phyloP scores from a whole-genome alignment of 176 grass and related monocot genomes.

The Stipa capillata region DNA sequence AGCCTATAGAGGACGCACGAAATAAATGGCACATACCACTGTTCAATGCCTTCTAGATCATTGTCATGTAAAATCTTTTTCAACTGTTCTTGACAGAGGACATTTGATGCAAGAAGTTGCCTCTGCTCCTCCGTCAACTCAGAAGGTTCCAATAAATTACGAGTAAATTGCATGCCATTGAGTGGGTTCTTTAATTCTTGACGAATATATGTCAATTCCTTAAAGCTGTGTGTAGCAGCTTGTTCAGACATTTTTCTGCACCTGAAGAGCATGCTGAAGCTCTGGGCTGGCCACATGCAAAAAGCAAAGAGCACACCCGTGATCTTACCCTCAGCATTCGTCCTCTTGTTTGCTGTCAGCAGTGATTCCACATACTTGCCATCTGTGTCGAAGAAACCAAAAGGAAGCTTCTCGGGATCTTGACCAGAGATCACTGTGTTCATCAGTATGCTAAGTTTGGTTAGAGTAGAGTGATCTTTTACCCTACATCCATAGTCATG shows the following conservation, averaged over 20 bases:
- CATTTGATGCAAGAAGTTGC: constrained; percentile 58
- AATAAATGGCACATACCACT: constrained; percentile 60
- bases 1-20: neutral
- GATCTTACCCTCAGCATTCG: constrained; percentile 70
- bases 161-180: constrained; percentile 83
- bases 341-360: constrained; percentile 70
- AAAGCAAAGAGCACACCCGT: constrained; percentile 83
- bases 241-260: constrained; percentile 81
- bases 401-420: constrained; percentile 61
- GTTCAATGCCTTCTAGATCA: constrained; percentile 94
- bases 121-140: constrained; percentile 70
- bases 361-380: constrained; percentile 86
- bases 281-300: constrained; percentile 80
- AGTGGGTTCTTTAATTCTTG: constrained; percentile 86
- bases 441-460: constrained; percentile 79
- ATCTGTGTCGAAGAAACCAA: constrained; percentile 63
- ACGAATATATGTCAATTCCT: constrained; percentile 81
- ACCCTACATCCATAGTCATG: constrained; percentile 72
- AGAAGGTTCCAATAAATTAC: constrained; percentile 58
- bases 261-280: constrained; percentile 77
- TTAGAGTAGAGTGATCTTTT: constrained; percentile 67
- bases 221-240: constrained; percentile 73
- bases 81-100: constrained; percentile 79
- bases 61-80: constrained; percentile 76
- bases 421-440: constrained; percentile 69